Base-by-base conservation (phyloP, 352 stramenopile species). In the Phytopythium vexans region DNA sequence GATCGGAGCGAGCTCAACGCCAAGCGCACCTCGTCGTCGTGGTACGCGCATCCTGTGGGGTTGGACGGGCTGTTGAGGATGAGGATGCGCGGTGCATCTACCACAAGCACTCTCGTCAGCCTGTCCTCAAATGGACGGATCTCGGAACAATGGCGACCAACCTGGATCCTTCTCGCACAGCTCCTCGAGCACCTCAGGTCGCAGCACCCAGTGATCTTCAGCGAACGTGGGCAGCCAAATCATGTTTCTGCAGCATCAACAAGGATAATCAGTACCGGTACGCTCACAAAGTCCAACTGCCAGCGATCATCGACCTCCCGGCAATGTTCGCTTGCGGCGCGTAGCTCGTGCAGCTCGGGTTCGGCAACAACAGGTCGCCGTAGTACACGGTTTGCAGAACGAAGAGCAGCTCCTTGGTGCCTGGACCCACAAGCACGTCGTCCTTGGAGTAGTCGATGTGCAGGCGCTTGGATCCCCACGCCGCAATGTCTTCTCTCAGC, bases 321-420 rank as follows among this genome's bases (percentile, higher is more conserved):
- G 82, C 83, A 45, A 95, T 95, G 56, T 81, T 89, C 2, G 83
- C 83, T 56, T 95, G 86, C 3, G 86, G 86, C 4, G 82, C 82
- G 59, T 93, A 95, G 54, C 82, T 94, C 15, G 82, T 93, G 51
- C 86, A 95, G 49, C 82, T 93, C 12, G 86, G 83, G 45, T 91
- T 94, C 7, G 83, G 86, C 33, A 95, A 68, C 49, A 95, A 44
- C 10, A 95, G 41, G 41, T 95, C 86, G 39, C 83, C 86, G 60
- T 95, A 94, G 47, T 94, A 94, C 34, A 94, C 83, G 0, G 81
- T 94, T 60, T 95, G 86, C 16, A 95, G 66, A n/a, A 95, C 82
- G 45, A 93, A 95, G 4, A 95, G 60, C 9, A 95, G 65, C 56
- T 95, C 86, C 52, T 95, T 95, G 0, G 83, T 94, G n/a, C 86